Percentiles rank a stretch among this genome's conserved stretches.
Conservation (phyloP, 176 grass and related monocot species). For the Eragrostis nindensis region DNA sequence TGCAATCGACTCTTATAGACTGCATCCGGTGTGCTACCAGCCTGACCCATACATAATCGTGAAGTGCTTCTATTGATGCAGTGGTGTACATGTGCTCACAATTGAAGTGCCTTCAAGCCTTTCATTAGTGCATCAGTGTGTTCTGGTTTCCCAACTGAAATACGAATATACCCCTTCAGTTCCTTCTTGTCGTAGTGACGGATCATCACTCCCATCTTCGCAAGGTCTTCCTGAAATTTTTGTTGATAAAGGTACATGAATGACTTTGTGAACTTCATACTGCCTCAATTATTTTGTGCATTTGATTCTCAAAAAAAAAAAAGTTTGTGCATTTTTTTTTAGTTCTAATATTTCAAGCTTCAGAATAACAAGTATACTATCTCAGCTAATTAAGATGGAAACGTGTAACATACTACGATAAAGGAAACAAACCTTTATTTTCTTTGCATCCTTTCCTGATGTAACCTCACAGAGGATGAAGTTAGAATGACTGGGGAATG, state of each 20-base stretch:
- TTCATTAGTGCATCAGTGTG: slow-evolving; percentile 89
- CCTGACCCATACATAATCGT: slow-evolving; percentile 20
- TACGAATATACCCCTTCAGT: slow-evolving; percentile 80
- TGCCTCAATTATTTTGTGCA: neutral
- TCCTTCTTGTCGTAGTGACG: slow-evolving; percentile 98
- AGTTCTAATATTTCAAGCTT: neutral
- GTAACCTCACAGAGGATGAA: slow-evolving; percentile 96
- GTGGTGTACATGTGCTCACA: slow-evolving; percentile 22
- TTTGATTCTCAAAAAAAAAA: no score
- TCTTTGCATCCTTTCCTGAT: slow-evolving; percentile 94
- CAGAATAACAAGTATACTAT: neutral
- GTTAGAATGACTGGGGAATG: slow-evolving; percentile 89
- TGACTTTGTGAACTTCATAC: neutral
- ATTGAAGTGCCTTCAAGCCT: slow-evolving; percentile 65
- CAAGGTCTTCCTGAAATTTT: slow-evolving; percentile 81
- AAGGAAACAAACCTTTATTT: slow-evolving; percentile 79
- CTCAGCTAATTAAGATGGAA: slow-evolving; percentile 32
- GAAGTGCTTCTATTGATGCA: neutral
- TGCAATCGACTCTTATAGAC: slow-evolving; percentile 12
- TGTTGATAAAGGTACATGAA: slow-evolving; percentile 13
- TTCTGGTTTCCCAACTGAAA: slow-evolving; percentile 93
- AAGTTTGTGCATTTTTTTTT: no score
- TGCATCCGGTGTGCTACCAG: slow-evolving; percentile 26
- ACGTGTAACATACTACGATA: neutral
- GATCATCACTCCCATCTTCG: slow-evolving; percentile 93